A percentile compares a stretch with the other conserved stretches of the same genome.
Evolutionary conservation across 1,139 yeast genomes (phyloP).

Genomic region (Suhomyces coccinellae): DNA sequence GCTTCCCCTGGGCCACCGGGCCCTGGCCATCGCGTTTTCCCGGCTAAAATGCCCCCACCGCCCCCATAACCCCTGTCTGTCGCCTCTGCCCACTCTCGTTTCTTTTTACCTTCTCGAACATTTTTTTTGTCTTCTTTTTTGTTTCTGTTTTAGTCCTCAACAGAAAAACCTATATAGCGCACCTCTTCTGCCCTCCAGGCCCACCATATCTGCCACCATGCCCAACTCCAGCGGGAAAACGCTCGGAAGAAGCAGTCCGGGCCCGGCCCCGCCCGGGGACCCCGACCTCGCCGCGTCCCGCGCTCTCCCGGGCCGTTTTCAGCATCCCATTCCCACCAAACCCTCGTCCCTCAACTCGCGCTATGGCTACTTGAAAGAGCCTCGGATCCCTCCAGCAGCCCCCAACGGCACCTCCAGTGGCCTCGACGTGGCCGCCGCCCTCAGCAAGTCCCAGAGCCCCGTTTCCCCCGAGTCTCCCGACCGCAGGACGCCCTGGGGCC

Average conservation of each 20-base stretch:
- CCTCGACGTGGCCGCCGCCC: background rate
- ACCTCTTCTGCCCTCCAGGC: conserved; percentile 1
- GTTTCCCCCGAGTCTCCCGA: background rate
- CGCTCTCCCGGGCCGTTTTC: conserved; percentile 1
- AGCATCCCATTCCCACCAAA: conserved; percentile 18
- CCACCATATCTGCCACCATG: conserved; percentile 4
- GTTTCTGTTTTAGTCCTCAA: conserved; percentile 8
- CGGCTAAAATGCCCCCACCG: background rate
- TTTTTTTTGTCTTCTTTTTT: conserved; percentile 11
- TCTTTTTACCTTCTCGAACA: conserved; percentile 14
- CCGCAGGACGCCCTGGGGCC: background rate
- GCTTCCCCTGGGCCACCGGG: no score
- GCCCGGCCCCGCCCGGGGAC: background rate
- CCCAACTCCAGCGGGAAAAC: conserved; percentile 1
- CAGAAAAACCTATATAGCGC: conserved; percentile 1
- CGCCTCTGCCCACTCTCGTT: conserved; percentile 5
- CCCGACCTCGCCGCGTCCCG: background rate
- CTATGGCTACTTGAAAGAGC: conserved; percentile 1
- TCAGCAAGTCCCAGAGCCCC: background rate
- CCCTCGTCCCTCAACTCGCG: conserved; percentile 14
- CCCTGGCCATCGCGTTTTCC: background rate
- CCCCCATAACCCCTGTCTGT: background rate
- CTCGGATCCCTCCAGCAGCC: background rate
- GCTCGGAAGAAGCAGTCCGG: background rate
- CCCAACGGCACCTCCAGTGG: background rate